Evolutionary conservation across 2,329 filamentous ascomycete genomes (phyloP).

Genomic region (Trematosphaeria pertusa): DNA sequence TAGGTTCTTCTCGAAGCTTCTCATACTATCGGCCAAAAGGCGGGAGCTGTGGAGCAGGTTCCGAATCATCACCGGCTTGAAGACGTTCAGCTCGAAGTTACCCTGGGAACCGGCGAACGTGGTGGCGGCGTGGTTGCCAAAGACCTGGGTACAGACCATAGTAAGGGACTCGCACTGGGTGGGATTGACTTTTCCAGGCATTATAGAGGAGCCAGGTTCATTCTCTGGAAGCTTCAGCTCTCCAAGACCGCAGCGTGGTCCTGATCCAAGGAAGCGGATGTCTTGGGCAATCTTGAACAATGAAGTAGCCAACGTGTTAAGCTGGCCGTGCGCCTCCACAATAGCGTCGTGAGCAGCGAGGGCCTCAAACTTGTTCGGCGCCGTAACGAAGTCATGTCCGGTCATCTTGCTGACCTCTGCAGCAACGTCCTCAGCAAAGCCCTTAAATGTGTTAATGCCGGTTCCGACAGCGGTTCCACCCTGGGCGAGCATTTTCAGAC

Average conservation of each 20-base stretch:
- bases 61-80: conserved; percentile 95
- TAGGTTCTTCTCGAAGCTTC: conserved; percentile 92
- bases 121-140: conserved; percentile 93
- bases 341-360: conserved; percentile 95
- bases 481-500: conserved; percentile 87
- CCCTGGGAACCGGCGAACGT: conserved; percentile 97
- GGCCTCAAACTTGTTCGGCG: conserved; percentile 98
- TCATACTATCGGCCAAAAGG: conserved; percentile 90
- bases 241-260: conserved; percentile 92
- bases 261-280: conserved; percentile 94
- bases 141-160: conserved; percentile 97
- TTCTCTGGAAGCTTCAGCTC: conserved; percentile 96
- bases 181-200: conserved; percentile 99
- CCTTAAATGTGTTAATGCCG: conserved; percentile 95
- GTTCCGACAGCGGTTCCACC: conserved; percentile 97
- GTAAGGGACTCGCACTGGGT: conserved; percentile 98
- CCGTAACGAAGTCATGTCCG: conserved; percentile 90
- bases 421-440: conserved; percentile 93
- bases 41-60: conserved; percentile 93
- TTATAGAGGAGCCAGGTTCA: conserved; percentile 96
- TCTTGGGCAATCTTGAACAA: conserved; percentile 99
- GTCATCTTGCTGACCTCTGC: conserved; percentile 92
- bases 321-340: conserved; percentile 88
- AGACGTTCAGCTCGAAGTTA: conserved; percentile 98
- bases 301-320: conserved; percentile 90